Evolutionary conservation across 2,329 filamentous ascomycete genomes (phyloP), one percentile per base, ranked within the genome.

Genomic region (Diaporthe sp.): DNA sequence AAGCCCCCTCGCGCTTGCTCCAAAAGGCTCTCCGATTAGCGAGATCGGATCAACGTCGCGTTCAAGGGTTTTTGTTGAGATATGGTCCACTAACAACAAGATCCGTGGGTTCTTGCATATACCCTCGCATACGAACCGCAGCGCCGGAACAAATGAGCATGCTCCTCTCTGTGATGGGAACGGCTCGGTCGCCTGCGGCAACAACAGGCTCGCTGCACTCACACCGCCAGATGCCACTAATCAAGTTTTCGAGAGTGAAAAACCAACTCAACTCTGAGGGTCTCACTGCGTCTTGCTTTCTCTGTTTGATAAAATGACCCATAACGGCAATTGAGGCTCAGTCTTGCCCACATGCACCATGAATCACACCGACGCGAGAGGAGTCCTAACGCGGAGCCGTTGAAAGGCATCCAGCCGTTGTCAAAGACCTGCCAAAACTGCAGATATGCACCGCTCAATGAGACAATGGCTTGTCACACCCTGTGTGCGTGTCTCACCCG

Each of bases 161-260:
- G 45, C 40, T 50, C n/a, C 17, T 75, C 55, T 45, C 40, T 45
- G 50, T 61, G 25, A n/a, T 25, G 61, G 58, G 54, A 35, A 61
- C 47, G 73, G 73, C 69, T 75, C 82, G 45, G 82, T 81, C 25
- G 77, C 77, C 72, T 78, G 77, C 54, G 74, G 77, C 40, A 77
- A 73, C 19, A 78, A 80, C 75, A 78, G 77, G 42, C 79, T 83
- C 19, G 76, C 77, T 38, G 82, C 82, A 28, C 81, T 81, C 28
- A 79, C 80, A 58, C 79, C 80, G 22, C 73, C 81, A 40, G 80
- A 82, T 61, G 47, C 54, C 33, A n/a, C 25, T 40, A 25, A 58
- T 28, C 17, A 38, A 54, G 10, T 22, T 42, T 12, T 25, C 7
- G 19, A 33, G 57, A 17, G 5, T 38, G n/a, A 19, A 54, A 45